Percentiles rank a stretch among this genome's conserved stretches.
Evolutionary conservation across 2,329 filamentous ascomycete species (phyloP).

Genomic region (Thelonectria olida): DNA sequence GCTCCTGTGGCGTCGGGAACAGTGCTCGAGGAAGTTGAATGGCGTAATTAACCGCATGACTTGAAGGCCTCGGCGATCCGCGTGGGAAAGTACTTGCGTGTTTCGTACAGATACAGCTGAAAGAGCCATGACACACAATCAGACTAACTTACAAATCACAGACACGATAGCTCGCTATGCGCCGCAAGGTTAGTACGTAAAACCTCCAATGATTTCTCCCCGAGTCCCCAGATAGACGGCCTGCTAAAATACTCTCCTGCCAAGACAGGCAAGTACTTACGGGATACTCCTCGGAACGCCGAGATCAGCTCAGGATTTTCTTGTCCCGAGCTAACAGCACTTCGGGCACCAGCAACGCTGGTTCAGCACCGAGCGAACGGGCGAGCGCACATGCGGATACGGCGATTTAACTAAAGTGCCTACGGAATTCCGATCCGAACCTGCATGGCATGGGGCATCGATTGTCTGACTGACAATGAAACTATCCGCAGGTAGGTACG

Average conservation of each 20-base stretch:
- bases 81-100: neutral
- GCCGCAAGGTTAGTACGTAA: neutral
- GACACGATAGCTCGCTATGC: neutral
- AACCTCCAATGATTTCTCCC: neutral
- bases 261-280: constrained; percentile 1
- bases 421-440: neutral
- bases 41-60: constrained; percentile 4
- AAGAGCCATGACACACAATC: neutral
- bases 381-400: too few species aligned
- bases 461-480: neutral
- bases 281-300: neutral
- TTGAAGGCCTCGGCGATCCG: neutral
- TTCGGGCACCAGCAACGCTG: neutral
- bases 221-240: neutral
- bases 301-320: neutral
- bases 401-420: too few species aligned
- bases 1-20: constrained; percentile 30
- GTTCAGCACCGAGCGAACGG: too few species aligned
- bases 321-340: too few species aligned
- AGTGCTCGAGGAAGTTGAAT: constrained; percentile 6
- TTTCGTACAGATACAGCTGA: neutral
- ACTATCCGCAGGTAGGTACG: too few species aligned
- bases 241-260: constrained; percentile 7
- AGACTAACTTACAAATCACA: neutral
- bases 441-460: neutral